Conservation (phyloP, 805 yeast species). For the Deakozyma indianensis region DNA sequence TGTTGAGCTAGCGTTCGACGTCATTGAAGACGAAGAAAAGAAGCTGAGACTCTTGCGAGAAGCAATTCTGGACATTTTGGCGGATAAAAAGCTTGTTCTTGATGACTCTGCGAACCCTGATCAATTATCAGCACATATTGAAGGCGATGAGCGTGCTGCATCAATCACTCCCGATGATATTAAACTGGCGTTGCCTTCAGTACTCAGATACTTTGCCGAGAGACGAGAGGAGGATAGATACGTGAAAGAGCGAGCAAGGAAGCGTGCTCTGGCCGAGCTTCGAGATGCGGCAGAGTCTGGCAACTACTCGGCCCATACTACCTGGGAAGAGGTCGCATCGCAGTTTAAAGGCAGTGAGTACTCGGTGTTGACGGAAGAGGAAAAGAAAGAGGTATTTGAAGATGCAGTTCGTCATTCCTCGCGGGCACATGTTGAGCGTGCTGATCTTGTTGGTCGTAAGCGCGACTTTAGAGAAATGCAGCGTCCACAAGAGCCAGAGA, state of each 20-base stretch:
- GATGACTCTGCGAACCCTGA: constrained; percentile 10
- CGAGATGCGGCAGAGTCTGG: neutral
- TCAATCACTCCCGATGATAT: constrained; percentile 5
- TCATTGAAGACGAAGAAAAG: constrained; percentile 47
- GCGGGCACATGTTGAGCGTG: neutral
- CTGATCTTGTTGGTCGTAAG: neutral
- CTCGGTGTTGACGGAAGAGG: neutral
- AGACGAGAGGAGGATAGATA: constrained; percentile 3
- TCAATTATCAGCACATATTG: constrained; percentile 13
- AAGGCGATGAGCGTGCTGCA: constrained; percentile 8
- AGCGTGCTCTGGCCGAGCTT: neutral
- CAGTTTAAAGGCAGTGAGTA: neutral
- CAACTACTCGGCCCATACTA: neutral
- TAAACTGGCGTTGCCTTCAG: constrained; percentile 1
- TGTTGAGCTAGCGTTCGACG: constrained; percentile 61
- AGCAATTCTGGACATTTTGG: constrained; percentile 36
- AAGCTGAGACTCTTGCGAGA: constrained; percentile 44
- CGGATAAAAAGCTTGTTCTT: constrained; percentile 21
- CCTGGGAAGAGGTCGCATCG: neutral
- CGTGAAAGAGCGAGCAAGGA: neutral
- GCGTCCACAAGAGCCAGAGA: constrained; percentile 5
- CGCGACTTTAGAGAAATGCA: constrained; percentile 4
- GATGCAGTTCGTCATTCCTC: neutral
- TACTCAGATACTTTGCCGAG: constrained; percentile 8
- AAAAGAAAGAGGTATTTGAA: neutral